Conservation (phyloP, 148 eudicot genomes). For the Amaranthus cruentus region DNA sequence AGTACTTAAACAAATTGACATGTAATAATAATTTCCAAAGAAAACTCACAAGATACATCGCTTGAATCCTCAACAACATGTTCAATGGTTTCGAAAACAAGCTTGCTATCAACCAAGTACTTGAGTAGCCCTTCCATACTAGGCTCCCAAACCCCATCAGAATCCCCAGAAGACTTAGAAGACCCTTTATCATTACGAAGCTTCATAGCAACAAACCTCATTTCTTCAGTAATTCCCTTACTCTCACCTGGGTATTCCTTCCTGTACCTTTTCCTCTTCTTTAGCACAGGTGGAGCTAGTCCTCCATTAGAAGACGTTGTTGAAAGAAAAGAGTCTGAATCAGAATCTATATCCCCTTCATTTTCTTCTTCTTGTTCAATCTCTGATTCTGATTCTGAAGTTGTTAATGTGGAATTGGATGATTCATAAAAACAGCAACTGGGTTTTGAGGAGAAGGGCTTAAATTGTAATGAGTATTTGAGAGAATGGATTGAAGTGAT, state of each 20-base stretch:
- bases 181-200: constrained; percentile 47
- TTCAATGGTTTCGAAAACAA: constrained; percentile 68
- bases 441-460: constrained; percentile 2
- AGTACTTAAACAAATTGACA: background rate
- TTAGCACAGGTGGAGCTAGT: constrained; percentile 40
- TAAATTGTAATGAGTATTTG: constrained; percentile 1
- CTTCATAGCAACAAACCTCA: constrained; percentile 94
- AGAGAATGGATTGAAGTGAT: background rate
- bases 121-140: constrained; percentile 63
- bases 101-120: constrained; percentile 74
- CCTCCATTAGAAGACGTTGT: constrained; percentile 3
- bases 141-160: constrained; percentile 55
- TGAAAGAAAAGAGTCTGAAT: background rate
- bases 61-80: constrained; percentile 69
- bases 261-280: constrained; percentile 56
- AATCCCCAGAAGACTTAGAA: constrained; percentile 4
- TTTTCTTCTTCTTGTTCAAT: constrained; percentile 2
- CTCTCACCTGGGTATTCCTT: constrained; percentile 78
- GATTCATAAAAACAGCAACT: constrained; percentile 1
- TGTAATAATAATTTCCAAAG: background rate
- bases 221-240: constrained; percentile 75
- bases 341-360: background rate
- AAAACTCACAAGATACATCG: constrained; percentile 79
- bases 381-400: background rate
- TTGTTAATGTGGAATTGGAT: background rate